Evolutionary conservation across 2,329 filamentous ascomycete genomes (phyloP).

Genomic region (Lasiodiplodia hormozganensis): DNA sequence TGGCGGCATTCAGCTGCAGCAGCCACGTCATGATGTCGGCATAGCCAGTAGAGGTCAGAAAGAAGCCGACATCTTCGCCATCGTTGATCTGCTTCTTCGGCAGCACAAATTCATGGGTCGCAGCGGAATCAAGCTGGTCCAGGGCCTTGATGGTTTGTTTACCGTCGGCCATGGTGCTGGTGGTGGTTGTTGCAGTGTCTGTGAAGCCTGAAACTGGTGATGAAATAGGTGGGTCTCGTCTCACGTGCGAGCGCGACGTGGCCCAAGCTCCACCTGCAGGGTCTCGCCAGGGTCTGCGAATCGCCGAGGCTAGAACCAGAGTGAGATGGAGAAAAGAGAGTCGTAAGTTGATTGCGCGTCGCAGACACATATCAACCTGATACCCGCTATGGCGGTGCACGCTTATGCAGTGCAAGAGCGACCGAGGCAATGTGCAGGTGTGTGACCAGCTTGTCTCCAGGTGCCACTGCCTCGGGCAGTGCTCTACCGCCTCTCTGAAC

Average conservation of each 20-base stretch:
- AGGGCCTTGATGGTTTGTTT: slow-evolving; percentile 34
- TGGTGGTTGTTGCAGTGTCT: slow-evolving; percentile 3
- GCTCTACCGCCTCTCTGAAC: too few relatives aligned
- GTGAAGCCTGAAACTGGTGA: slow-evolving; percentile 16
- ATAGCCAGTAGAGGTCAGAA: slow-evolving; percentile 83
- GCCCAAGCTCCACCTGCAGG: slow-evolving; percentile 26
- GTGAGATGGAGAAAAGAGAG: background rate
- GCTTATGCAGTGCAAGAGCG: background rate
- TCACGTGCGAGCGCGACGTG: slow-evolving; percentile 28
- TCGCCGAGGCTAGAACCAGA: background rate
- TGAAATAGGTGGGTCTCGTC: slow-evolving; percentile 17
- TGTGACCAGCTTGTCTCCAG: background rate
- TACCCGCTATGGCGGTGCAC: background rate
- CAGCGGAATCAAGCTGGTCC: slow-evolving; percentile 34
- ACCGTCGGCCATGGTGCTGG: slow-evolving; percentile 23
- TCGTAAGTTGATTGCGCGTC: background rate
- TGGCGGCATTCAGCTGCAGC: slow-evolving; percentile 85
- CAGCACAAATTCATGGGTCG: slow-evolving; percentile 60
- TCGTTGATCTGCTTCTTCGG: slow-evolving; percentile 87
- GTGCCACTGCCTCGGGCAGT: too few relatives aligned
- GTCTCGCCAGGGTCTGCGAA: slow-evolving; percentile 7
- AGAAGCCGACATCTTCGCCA: slow-evolving; percentile 78
- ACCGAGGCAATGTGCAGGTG: background rate
- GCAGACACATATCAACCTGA: background rate
- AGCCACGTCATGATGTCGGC: slow-evolving; percentile 86